A percentile compares a stretch with the other conserved stretches of the same genome.
phyloP scores from a whole-genome alignment of 495 filamentous ascomycete species.

The Elasticomyces elasticus region DNA sequence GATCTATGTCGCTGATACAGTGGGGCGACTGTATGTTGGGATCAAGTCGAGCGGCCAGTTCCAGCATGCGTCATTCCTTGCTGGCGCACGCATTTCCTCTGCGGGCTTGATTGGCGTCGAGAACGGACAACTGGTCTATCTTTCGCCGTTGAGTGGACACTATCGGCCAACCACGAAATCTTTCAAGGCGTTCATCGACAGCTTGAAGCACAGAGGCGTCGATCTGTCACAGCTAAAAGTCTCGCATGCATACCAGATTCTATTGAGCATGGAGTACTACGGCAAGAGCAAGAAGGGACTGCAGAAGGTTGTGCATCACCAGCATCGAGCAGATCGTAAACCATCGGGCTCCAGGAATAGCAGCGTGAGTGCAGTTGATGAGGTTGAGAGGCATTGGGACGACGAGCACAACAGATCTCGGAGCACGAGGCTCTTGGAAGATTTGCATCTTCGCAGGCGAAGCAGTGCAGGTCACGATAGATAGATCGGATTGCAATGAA shows the following conservation, averaged over 20 bases:
- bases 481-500: no score
- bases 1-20: conserved; percentile 69
- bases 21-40: conserved; percentile 75
- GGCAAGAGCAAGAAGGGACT: conserved; percentile 45
- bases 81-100: conserved; percentile 70
- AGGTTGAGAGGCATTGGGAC: conserved; percentile 6
- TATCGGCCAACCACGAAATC: conserved; percentile 72
- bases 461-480: not conserved
- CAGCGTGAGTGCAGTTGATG: not conserved
- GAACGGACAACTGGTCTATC: conserved; percentile 55
- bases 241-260: conserved; percentile 64
- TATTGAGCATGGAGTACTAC: conserved; percentile 74
- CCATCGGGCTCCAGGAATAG: not conserved
- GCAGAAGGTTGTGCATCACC: conserved; percentile 27
- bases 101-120: conserved; percentile 78
- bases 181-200: conserved; percentile 68
- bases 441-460: conserved; percentile 4
- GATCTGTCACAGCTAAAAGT: conserved; percentile 70
- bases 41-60: conserved; percentile 82
- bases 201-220: conserved; percentile 58
- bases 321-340: not conserved
- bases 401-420: not conserved
- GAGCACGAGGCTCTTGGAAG: conserved; percentile 1
- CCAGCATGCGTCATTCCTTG: conserved; percentile 79
- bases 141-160: conserved; percentile 59